Conservation (phyloP, 1,284 basidiomycete genomes). For the Cutaneotrichosporon sp. region DNA sequence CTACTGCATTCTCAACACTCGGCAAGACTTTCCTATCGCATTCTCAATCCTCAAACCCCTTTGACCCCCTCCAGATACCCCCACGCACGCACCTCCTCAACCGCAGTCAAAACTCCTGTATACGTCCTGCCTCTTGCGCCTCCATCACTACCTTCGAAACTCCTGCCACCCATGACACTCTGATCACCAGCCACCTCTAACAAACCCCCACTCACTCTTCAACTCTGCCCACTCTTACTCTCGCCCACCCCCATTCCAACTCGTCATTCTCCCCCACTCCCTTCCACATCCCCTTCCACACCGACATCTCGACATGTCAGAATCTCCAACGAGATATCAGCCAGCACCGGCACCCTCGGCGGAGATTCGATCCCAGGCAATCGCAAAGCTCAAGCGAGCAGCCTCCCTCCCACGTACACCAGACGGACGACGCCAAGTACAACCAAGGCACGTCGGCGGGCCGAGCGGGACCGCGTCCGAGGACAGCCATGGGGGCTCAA, state of each 20-base stretch:
- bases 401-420: constrained; percentile 82
- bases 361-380: constrained; percentile 63
- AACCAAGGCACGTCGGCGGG: constrained; percentile 52
- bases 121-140: neutral
- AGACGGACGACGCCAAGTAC: constrained; percentile 71
- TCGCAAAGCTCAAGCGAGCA: constrained; percentile 81
- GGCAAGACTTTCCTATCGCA: too few relatives aligned
- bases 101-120: too few relatives aligned
- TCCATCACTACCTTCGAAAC: neutral
- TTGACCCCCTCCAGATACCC: too few relatives aligned
- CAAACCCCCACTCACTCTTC: neutral
- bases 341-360: constrained; percentile 9
- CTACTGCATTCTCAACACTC: too few relatives aligned
- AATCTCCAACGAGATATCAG: constrained; percentile 7
- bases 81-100: too few relatives aligned
- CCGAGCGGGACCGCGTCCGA: constrained; percentile 1
- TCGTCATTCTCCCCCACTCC: neutral
- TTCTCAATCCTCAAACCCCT: too few relatives aligned
- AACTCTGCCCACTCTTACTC: neutral
- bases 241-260: neutral
- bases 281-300: neutral
- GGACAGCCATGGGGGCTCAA: constrained; percentile 3
- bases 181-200: neutral
- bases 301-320: constrained; percentile 2
- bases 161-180: neutral